phyloP scores from a whole-genome alignment of 176 grass and related monocot genomes.

The Ampelocalamus luodianensis region DNA sequence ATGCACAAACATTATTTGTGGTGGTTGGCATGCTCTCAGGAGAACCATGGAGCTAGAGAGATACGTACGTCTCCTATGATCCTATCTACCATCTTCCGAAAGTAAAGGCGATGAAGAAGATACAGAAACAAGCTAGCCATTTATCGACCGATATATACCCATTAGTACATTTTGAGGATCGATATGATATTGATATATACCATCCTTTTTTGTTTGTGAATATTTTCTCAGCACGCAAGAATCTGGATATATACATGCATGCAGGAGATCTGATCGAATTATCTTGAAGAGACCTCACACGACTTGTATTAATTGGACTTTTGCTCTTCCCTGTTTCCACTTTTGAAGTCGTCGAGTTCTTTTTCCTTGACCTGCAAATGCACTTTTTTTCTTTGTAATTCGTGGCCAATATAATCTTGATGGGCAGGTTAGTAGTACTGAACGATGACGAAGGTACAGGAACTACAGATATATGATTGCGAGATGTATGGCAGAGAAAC shows the following conservation, averaged over 20 bases:
- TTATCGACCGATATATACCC: background rate
- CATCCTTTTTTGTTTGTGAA: background rate
- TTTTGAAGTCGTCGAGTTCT: conserved; percentile 18
- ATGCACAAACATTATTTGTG: conserved; percentile 9
- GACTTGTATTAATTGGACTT: conserved; percentile 19
- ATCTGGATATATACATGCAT: background rate
- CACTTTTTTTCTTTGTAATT: background rate
- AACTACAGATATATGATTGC: background rate
- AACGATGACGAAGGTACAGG: background rate
- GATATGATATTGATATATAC: background rate
- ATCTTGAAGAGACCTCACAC: conserved; percentile 1
- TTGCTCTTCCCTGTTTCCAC: background rate
- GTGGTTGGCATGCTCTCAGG: background rate
- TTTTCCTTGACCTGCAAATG: conserved; percentile 38
- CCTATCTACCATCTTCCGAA: background rate
- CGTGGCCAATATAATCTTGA: background rate
- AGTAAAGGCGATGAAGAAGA: conserved; percentile 8
- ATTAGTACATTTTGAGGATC: background rate
- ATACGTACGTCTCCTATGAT: background rate
- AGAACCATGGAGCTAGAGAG: background rate
- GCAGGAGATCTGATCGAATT: background rate
- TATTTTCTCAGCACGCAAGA: conserved; percentile 30
- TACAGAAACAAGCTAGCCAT: background rate
- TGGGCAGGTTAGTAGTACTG: background rate
- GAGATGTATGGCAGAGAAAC: conserved; percentile 8